Conservation (phyloP, 768 basidiomycete genomes). For the Xerocomus brunneocitrinus region DNA sequence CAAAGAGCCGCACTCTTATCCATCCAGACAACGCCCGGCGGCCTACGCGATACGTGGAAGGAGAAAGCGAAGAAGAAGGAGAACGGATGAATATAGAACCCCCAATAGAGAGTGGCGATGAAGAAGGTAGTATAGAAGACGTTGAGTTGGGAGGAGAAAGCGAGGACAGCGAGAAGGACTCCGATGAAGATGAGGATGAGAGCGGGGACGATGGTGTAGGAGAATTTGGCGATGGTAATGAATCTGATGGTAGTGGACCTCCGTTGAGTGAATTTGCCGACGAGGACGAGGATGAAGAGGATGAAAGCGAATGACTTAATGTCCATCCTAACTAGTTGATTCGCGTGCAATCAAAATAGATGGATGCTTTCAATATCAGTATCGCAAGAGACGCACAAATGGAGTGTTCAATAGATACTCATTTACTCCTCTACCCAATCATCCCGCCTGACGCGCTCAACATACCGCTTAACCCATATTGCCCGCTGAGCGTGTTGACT, state of each 20-base stretch:
- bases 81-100: slow-evolving; percentile 57
- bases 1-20: slow-evolving; percentile 36
- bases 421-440: slow-evolving; percentile 66
- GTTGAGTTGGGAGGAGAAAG: slow-evolving; percentile 68
- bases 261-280: slow-evolving; percentile 51
- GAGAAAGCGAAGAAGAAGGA: slow-evolving; percentile 70
- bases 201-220: slow-evolving; percentile 38
- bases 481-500: slow-evolving; percentile 50
- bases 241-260: slow-evolving; percentile 37
- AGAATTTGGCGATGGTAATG: slow-evolving; percentile 39
- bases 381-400: not conserved
- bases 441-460: slow-evolving; percentile 56
- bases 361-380: not conserved
- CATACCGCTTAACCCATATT: slow-evolving; percentile 60
- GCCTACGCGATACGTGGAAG: slow-evolving; percentile 64
- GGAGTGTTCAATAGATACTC: slow-evolving; percentile 3
- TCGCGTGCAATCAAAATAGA: slow-evolving; percentile 1
- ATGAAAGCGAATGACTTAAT: slow-evolving; percentile 43
- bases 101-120: slow-evolving; percentile 58
- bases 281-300: slow-evolving; percentile 53
- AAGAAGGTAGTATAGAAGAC: slow-evolving; percentile 74
- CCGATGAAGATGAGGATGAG: slow-evolving; percentile 34
- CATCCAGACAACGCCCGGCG: slow-evolving; percentile 36
- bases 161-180: slow-evolving; percentile 41
- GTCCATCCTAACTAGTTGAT: not conserved